Base-by-base conservation (phyloP, 371 early-diverging fungal genomes). In the Rhizomucor pusillus region DNA sequence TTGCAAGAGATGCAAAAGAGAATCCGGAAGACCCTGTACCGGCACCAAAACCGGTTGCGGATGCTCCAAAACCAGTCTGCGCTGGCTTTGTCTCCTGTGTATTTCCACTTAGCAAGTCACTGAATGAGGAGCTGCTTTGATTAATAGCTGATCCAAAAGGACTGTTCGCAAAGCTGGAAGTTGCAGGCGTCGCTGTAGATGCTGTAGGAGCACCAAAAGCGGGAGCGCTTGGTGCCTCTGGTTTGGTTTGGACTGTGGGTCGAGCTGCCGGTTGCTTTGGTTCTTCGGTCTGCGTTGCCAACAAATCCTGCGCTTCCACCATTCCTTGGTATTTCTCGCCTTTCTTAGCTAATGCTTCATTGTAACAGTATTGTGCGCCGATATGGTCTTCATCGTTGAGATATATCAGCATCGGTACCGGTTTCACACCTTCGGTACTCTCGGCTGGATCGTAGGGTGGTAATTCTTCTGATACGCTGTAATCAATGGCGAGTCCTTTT, bases 381-480 rank as follows among this genome's bases (percentile, higher is more conserved):
- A 78, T 59, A 35, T 56, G 57, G 5, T 64, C 75, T 50, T 78
- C 79, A 25, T 78, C 71, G 36, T 75, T 78, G 4, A 78, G 25
- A 54, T 63, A 69, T n/a, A 65, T 68, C 1, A 78, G 22, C 0
- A 69, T 40, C 14, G 79, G 79, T 25, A 78, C 52, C 9, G 79
- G 73, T 9, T 64, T 43, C 5, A 75, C 65, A 7, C 44, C 34
- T 23, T 48, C 64, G 6, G 69, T 66, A 24, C 46, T 62, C 19
- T 63, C 67, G 34, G 67, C 53, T 12, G 69, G 53, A 54, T 75
- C 75, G 33, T 69, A 53, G 1, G 79, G 63, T 34, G 75, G 71
- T 11, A 78, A 25, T 13, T 46, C 47, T 49, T 78, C 71, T 20
- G 59, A 51, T 5, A 67, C 65, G 23, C 73, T 56, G 24, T 68